Evolutionary conservation across 352 stramenopile species (phyloP), one percentile per base, ranked within the genome.

Genomic region (Phytophthora fragariae): DNA sequence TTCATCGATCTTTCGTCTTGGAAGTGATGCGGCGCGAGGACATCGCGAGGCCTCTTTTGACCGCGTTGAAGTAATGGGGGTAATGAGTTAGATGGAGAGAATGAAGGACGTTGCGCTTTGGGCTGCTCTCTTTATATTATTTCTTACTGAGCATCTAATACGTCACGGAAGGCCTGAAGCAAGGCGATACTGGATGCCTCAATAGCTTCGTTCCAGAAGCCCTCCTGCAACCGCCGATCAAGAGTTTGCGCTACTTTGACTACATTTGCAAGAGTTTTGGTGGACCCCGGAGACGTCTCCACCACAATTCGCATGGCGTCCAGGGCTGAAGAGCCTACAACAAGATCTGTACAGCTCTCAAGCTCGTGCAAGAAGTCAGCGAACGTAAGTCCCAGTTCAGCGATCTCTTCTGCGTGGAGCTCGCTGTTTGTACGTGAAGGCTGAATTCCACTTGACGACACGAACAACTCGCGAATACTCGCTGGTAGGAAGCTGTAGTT

Each of bases 401-500:
- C 58, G 24, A 82, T 77, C 29, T 83, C 79, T 35, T 52, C 52
- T 47, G 50, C 62, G 5, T 60, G 33, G 11, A 52, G 73, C 57
- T 70, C 27, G 33, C 19, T 62, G 46, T 66, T 67, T 12, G 24
- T 19, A 49, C 57, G 67, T 19, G 29, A 54, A 52, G 54, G 5
- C 19, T 64, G 19, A 35, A n/a, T n/a, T 47, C 47, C 35, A 47
- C 62, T 31, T 67, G 47, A 53, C 54, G 24, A n/a, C 64, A 81
- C 27, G 49, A 79, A 89, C 63, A 89, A 53, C 14, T 78, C 72
- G 24, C 79, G 75, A 31, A 89, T 75, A 1, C 61, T 71, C 3
- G 27, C 9, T 19, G 83, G 79, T 0, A 90, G 66, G 60, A 90
- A 89, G 53, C 77, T 85, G 29, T 75, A 62, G 73, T 89, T 89